Percentiles rank a stretch among this genome's conserved stretches.
Conservation (phyloP, 2,329 filamentous ascomycete genomes). For the Monilinia fructigena region DNA sequence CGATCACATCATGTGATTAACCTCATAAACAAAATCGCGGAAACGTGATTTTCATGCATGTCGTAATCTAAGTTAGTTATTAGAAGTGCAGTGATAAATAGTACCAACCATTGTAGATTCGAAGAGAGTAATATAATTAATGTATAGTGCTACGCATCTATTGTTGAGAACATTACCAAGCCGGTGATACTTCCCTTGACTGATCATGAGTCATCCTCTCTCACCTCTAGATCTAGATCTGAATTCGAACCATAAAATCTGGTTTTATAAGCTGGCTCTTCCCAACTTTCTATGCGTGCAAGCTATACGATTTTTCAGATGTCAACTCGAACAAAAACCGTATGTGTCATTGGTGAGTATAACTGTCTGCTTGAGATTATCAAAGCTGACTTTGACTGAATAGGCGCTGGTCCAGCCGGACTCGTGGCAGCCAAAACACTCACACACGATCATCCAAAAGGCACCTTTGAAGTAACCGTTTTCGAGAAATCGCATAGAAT, state of each 20-base stretch:
- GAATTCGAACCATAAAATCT: not conserved
- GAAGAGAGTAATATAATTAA: not conserved
- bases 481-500: conserved; percentile 65
- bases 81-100: not conserved
- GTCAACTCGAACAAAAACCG: conserved; percentile 28
- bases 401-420: conserved; percentile 68
- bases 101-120: not conserved
- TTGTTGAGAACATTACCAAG: not conserved
- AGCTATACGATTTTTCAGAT: conserved; percentile 12
- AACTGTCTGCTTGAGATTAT: not conserved
- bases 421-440: conserved; percentile 72
- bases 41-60: conserved; percentile 17
- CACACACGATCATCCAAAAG: conserved; percentile 55
- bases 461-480: conserved; percentile 64
- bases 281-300: conserved; percentile 12
- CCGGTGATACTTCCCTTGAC: not conserved
- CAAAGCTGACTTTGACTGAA: conserved; percentile 5
- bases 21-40: not conserved
- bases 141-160: not conserved
- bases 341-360: conserved; percentile 36
- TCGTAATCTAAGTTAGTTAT: not conserved
- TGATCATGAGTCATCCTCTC: not conserved
- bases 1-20: not conserved
- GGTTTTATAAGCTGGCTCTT: not conserved
- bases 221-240: not conserved